Percentiles rank a stretch among this genome's conserved stretches.
Evolutionary conservation across 257 asterid species (phyloP).

Genomic region (Linaria vulgaris): DNA sequence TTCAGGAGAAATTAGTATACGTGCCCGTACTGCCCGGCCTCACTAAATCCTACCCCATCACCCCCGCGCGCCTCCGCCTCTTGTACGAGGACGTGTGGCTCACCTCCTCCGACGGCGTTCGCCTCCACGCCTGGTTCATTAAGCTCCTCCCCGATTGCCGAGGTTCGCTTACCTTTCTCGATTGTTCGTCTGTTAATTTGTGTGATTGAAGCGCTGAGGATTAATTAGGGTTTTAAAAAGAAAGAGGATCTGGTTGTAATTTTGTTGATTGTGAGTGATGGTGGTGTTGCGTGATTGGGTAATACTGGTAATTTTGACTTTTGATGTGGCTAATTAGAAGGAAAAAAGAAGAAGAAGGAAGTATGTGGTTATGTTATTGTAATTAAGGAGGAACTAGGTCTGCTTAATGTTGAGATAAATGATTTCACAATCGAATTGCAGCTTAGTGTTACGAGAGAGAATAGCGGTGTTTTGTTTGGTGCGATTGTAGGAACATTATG

Average conservation of each 20-base stretch:
- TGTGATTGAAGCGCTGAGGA: neutral
- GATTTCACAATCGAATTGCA: neutral
- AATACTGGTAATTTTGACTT: too few relatives aligned
- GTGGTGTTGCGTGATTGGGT: constrained; percentile 12
- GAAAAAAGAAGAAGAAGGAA: neutral
- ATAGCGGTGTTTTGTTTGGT: neutral
- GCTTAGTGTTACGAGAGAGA: neutral
- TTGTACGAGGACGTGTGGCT: constrained; percentile 95
- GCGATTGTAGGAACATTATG: too few relatives aligned
- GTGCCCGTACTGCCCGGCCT: constrained; percentile 97
- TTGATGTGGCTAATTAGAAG: too few relatives aligned
- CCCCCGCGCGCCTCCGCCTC: constrained; percentile 88
- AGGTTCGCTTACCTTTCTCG: constrained; percentile 34
- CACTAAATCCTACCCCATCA: constrained; percentile 78
- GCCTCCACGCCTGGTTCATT: constrained; percentile 97
- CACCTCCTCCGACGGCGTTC: constrained; percentile 91
- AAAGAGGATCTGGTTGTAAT: neutral
- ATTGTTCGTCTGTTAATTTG: neutral
- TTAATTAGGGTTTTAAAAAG: neutral
- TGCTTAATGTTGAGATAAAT: neutral
- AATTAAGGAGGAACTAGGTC: neutral
- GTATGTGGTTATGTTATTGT: constrained; percentile 17
- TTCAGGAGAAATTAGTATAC: constrained; percentile 93
- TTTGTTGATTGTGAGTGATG: constrained; percentile 4
- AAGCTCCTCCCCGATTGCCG: constrained; percentile 70